Conservation (phyloP, 495 filamentous ascomycete species). For the Wilcoxina mikolae region DNA sequence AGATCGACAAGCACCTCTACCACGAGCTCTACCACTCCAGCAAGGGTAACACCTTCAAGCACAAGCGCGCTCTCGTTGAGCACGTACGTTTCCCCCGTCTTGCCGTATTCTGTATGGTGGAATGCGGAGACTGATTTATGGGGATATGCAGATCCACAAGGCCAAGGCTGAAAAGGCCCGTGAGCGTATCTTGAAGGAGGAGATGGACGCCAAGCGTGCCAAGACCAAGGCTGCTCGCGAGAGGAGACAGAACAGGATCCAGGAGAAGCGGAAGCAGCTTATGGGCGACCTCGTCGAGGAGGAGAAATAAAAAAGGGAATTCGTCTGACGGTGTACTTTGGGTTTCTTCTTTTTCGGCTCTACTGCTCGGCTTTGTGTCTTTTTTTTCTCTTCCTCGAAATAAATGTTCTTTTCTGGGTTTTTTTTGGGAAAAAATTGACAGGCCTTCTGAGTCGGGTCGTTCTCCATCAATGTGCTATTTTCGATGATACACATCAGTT, state of each 20-base stretch:
- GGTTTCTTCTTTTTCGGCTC: conserved; percentile 6
- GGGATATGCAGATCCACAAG: conserved; percentile 85
- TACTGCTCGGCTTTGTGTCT: not conserved
- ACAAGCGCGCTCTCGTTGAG: conserved; percentile 98
- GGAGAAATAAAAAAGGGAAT: not conserved
- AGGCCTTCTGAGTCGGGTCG: not conserved
- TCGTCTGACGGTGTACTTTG: conserved; percentile 1
- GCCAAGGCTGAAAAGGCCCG: conserved; percentile 98
- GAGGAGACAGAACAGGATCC: conserved; percentile 76
- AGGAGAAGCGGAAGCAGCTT: conserved; percentile 76
- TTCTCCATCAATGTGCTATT: not conserved
- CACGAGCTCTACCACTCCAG: conserved; percentile 98
- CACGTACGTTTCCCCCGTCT: not conserved
- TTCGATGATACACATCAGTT: not conserved
- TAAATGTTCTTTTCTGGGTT: not conserved
- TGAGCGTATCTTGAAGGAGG: conserved; percentile 87
- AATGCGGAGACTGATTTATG: conserved; percentile 16
- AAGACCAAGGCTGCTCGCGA: conserved; percentile 99
- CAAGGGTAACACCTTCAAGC: conserved; percentile 99
- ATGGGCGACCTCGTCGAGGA: conserved; percentile 41
- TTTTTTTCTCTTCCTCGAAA: conserved; percentile 4
- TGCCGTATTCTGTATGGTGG: not conserved
- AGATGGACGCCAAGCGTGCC: conserved; percentile 98
- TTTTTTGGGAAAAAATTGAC: conserved; percentile 2
- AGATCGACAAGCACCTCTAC: conserved; percentile 99